Evolutionary conservation across 306 rosid genomes (phyloP).

Genomic region (Myrica gale): DNA sequence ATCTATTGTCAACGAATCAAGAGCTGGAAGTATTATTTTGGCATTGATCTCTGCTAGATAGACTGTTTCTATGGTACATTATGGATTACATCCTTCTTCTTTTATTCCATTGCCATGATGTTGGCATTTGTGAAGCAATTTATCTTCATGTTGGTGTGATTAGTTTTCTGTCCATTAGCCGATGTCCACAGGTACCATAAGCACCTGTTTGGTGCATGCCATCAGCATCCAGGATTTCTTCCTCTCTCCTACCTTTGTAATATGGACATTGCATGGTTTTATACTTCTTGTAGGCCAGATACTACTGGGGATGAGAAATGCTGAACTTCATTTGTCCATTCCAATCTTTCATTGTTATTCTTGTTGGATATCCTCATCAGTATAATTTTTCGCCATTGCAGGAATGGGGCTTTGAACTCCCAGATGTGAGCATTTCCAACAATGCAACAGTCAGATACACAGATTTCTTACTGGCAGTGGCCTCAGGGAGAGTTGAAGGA

Average conservation of each 20-base stretch:
- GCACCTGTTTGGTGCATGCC: not conserved
- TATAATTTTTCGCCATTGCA: constrained; percentile 20
- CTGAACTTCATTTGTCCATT: not conserved
- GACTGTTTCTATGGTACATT: not conserved
- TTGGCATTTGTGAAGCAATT: not conserved
- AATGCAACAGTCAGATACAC: constrained; percentile 78
- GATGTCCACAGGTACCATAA: not conserved
- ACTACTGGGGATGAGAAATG: not conserved
- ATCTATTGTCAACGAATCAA: not conserved
- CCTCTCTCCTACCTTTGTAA: not conserved
- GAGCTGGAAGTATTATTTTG: not conserved
- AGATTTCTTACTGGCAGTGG: constrained; percentile 84
- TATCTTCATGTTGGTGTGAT: not conserved
- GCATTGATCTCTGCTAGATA: not conserved
- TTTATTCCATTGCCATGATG: not conserved
- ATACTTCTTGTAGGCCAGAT: not conserved
- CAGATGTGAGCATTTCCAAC: constrained; percentile 49
- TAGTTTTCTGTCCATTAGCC: not conserved
- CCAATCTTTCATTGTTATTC: not conserved
- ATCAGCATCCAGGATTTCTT: not conserved
- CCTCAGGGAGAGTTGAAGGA: constrained; percentile 92
- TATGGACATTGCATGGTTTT: not conserved
- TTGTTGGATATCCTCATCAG: not conserved
- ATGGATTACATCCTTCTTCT: not conserved
- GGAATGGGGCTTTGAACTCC: constrained; percentile 82